Evolutionary conservation across 2,329 filamentous ascomycete species (phyloP).

Genomic region (Cordyceps militaris): DNA sequence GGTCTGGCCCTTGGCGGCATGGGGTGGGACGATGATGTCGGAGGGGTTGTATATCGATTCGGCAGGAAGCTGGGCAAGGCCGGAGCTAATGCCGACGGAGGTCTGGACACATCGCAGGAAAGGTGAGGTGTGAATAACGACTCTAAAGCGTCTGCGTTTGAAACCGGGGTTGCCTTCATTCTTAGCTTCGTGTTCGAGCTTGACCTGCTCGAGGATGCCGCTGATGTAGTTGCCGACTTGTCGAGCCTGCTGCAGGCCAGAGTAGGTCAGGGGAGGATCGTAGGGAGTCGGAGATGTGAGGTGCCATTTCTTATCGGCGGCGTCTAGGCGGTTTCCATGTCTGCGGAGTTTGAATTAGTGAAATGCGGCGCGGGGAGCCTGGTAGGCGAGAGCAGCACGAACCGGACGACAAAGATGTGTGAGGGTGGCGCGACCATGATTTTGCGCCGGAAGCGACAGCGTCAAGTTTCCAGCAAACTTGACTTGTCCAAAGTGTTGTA

Average conservation of each 20-base stretch:
- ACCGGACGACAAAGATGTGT: constrained; percentile 40
- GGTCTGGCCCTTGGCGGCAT: constrained; percentile 20
- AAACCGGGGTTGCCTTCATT: constrained; percentile 16
- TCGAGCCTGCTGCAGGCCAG: constrained; percentile 83
- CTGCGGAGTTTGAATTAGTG: constrained; percentile 34
- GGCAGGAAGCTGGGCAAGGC: constrained; percentile 55
- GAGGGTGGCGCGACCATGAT: constrained; percentile 37
- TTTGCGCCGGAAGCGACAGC: background rate
- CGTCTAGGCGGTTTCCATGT: constrained; percentile 90
- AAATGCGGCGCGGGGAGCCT: background rate
- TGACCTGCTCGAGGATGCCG: constrained; percentile 55
- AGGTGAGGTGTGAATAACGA: constrained; percentile 89
- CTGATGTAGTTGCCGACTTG: constrained; percentile 77
- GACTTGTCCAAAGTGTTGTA: background rate
- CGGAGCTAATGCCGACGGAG: constrained; percentile 78
- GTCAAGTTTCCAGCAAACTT: background rate
- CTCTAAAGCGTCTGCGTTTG: constrained; percentile 58
- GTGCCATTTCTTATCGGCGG: constrained; percentile 92
- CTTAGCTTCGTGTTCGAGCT: constrained; percentile 34
- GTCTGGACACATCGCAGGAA: constrained; percentile 92
- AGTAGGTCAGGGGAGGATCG: constrained; percentile 90
- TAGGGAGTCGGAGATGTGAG: constrained; percentile 88
- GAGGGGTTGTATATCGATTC: constrained; percentile 27
- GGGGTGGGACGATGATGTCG: constrained; percentile 29
- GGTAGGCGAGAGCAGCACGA: constrained; percentile 17